Percentiles rank a stretch among this genome's conserved stretches.
These are phyloP conservation scores for Colletotrichum tropicale DNA, from an alignment of 2,329 filamentous ascomycete genomes.

Conservation along the genomic window DNA sequence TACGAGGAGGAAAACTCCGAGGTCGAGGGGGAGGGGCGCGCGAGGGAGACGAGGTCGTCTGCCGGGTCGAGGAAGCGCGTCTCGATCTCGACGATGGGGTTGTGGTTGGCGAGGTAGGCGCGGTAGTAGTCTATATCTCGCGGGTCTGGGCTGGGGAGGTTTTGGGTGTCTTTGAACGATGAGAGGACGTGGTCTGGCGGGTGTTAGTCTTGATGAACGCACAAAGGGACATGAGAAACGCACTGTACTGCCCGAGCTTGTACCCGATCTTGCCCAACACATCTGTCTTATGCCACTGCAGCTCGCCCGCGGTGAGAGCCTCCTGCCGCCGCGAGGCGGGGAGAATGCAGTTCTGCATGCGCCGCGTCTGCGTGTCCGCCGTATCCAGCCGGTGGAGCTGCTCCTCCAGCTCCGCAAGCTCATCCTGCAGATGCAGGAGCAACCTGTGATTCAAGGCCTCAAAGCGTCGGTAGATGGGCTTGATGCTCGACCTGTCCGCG, in stretches of 20 bases:
- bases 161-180: conserved; percentile 59
- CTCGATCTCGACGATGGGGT: conserved; percentile 64
- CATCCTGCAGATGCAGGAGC: conserved; percentile 83
- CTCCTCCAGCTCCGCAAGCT: conserved; percentile 81
- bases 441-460: conserved; percentile 82
- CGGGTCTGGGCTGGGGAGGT: conserved; percentile 50
- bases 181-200: conserved; percentile 60
- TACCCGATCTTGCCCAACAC: conserved; percentile 66
- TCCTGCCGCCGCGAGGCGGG: conserved; percentile 67
- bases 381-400: conserved; percentile 73
- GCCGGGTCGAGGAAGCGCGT: conserved; percentile 60
- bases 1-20: background rate
- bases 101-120: conserved; percentile 57
- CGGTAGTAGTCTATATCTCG: conserved; percentile 57
- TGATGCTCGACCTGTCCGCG: conserved; percentile 29
- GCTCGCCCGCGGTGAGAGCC: conserved; percentile 52
- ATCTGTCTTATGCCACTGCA: conserved; percentile 65
- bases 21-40: background rate
- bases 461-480: conserved; percentile 83
- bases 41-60: conserved; percentile 58
- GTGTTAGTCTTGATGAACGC: background rate
- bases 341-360: conserved; percentile 45
- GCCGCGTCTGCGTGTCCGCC: conserved; percentile 53
- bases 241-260: conserved; percentile 73
- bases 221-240: conserved; percentile 24